phyloP scores from a whole-genome alignment of 164 flowering plant species.

The Euptelea pleiosperma region DNA sequence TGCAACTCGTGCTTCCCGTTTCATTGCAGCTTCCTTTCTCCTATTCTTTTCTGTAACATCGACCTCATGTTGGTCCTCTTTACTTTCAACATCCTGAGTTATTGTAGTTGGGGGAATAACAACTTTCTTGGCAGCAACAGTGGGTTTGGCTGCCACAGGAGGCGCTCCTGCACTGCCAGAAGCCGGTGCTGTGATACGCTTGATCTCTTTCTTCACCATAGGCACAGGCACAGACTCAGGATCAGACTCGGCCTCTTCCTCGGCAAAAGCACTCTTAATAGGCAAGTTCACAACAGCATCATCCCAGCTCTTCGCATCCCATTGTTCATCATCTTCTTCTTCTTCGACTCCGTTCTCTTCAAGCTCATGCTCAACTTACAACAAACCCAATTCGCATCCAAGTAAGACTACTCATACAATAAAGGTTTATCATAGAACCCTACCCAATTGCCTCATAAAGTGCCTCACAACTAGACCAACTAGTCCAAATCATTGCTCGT shows the following conservation, averaged over 20 bases:
- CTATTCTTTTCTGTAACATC: constrained; percentile 26
- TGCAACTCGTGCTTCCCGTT: too few species aligned
- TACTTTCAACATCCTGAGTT: constrained; percentile 26
- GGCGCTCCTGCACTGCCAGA: constrained; percentile 22
- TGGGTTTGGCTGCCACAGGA: constrained; percentile 18
- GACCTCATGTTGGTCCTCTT: constrained; percentile 25
- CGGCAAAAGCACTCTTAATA: constrained; percentile 72
- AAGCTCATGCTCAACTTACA: constrained; percentile 26
- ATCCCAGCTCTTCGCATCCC: constrained; percentile 98
- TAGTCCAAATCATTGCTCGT: too few species aligned
- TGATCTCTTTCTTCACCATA: too few species aligned
- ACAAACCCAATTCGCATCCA: too few species aligned
- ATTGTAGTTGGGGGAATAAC: constrained; percentile 21
- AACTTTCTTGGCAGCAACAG: constrained; percentile 21
- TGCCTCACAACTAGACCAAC: too few species aligned
- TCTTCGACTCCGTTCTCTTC: constrained; percentile 48
- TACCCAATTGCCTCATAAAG: too few species aligned
- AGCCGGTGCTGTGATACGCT: constrained; percentile 16
- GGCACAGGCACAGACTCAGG: too few species aligned
- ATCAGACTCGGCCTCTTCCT: constrained; percentile 77
- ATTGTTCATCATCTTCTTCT: constrained; percentile 67
- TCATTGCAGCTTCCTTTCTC: constrained; percentile 28
- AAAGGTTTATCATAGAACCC: too few species aligned
- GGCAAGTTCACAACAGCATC: too few species aligned
- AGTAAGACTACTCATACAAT: too few species aligned